phyloP scores from a whole-genome alignment of 495 filamentous ascomycete species.

The Pyrenula massariospora region DNA sequence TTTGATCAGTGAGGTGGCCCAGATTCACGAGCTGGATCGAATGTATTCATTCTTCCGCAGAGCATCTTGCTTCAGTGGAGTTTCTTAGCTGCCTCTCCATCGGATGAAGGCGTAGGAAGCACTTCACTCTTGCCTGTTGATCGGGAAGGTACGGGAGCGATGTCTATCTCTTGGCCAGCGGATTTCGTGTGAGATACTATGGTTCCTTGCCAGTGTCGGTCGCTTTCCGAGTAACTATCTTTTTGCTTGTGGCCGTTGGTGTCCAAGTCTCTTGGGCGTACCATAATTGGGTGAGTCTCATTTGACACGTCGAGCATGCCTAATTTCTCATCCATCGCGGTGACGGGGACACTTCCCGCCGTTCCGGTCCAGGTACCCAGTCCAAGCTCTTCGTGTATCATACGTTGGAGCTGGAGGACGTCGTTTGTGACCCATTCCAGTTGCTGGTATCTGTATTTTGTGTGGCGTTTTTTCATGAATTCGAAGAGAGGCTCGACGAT shows the following conservation, averaged over 20 bases:
- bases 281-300: not conserved
- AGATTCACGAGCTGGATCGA: not conserved
- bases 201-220: not conserved
- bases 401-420: slow-evolving; percentile 14
- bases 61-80: not conserved
- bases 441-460: slow-evolving; percentile 3
- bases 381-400: slow-evolving; percentile 12
- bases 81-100: not conserved
- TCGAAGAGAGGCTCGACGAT: slow-evolving; percentile 5
- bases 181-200: not conserved
- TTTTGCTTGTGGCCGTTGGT: not conserved
- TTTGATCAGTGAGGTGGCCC: not conserved
- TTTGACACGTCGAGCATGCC: not conserved
- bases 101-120: not conserved
- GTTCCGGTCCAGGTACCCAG: not conserved
- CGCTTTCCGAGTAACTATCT: not conserved
- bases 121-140: not conserved
- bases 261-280: not conserved
- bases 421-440: slow-evolving; percentile 9
- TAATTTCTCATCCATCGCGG: not conserved
- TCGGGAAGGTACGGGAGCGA: not conserved
- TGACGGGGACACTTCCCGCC: not conserved
- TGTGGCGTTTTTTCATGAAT: slow-evolving; percentile 5
- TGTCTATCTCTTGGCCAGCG: not conserved
- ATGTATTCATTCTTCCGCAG: not conserved